Conservation (phyloP, 1,284 basidiomycete genomes). For the Puccinia coronata region DNA sequence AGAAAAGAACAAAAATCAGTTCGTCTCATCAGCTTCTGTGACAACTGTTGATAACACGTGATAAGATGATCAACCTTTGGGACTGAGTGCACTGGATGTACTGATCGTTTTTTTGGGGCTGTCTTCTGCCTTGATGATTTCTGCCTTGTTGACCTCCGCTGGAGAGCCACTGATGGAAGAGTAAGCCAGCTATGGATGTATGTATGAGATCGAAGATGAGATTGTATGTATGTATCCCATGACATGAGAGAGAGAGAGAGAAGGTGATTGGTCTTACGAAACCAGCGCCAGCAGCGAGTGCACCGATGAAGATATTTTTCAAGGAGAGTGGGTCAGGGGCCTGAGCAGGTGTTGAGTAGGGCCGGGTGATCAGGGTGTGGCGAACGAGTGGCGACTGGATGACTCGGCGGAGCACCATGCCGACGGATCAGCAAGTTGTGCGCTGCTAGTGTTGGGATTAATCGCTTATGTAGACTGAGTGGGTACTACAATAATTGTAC, state of each 20-base stretch:
- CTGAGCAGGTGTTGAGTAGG: constrained; percentile 4
- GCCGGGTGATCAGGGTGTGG: neutral
- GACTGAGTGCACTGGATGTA: constrained; percentile 11
- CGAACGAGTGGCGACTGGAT: neutral
- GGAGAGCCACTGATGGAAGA: neutral
- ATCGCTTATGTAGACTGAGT: too few relatives aligned
- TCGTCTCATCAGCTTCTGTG: neutral
- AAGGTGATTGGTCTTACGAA: neutral
- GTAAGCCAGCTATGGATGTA: constrained; percentile 15
- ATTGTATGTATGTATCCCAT: neutral
- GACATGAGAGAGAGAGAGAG: neutral
- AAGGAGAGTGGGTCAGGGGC: neutral
- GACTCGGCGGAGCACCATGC: constrained; percentile 6
- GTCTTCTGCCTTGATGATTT: neutral
- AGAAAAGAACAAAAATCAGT: neutral
- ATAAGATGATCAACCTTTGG: neutral
- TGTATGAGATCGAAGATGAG: too few relatives aligned
- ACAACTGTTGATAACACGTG: neutral
- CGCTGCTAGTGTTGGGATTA: too few relatives aligned
- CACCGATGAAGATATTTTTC: constrained; percentile 15
- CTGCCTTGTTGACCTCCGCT: neutral
- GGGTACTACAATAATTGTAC: too few relatives aligned
- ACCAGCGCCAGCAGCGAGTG: constrained; percentile 12
- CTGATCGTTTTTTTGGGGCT: neutral
- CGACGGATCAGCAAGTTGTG: too few relatives aligned